Evolutionary conservation across 1,284 basidiomycete genomes (phyloP).

Genomic region (Xanthoconium separans): DNA sequence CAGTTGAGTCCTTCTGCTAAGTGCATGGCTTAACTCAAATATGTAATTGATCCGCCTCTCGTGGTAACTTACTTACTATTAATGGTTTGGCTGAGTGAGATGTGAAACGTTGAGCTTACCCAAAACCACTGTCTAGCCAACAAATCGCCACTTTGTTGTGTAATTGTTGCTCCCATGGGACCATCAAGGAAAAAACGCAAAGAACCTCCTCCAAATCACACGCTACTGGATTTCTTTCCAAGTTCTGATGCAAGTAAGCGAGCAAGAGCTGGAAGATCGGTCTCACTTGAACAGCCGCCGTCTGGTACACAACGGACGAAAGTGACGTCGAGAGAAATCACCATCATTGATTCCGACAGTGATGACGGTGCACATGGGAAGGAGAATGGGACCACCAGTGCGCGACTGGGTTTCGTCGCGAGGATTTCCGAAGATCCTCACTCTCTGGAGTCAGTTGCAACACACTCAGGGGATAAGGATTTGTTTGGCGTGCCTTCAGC

Average conservation of each 20-base stretch:
- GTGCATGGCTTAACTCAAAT: too few species aligned
- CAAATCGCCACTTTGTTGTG: too few species aligned
- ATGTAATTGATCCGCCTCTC: too few species aligned
- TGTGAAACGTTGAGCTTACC: too few species aligned
- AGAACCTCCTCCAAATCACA: constrained; percentile 37
- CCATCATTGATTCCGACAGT: constrained; percentile 59
- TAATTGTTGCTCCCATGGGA: constrained; percentile 21
- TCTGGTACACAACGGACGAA: constrained; percentile 6
- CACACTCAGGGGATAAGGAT: constrained; percentile 7
- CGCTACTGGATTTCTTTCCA: constrained; percentile 55
- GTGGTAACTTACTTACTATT: too few species aligned
- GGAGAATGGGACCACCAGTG: neutral
- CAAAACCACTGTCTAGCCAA: too few species aligned
- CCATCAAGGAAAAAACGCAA: constrained; percentile 44
- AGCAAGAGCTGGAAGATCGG: constrained; percentile 14
- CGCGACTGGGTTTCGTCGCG: neutral
- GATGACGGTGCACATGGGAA: constrained; percentile 37
- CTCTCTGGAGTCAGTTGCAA: constrained; percentile 2
- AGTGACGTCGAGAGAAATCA: constrained; percentile 39
- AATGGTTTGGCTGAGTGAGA: too few species aligned
- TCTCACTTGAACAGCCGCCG: neutral
- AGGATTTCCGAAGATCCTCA: neutral
- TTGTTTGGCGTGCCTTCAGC: constrained; percentile 34
- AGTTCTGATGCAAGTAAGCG: constrained; percentile 23
- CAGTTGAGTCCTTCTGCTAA: too few species aligned